These are phyloP conservation scores for Ceratocystis alfenasii DNA, from an alignment of 2,329 filamentous ascomycete species.

Conservation along the genomic window DNA sequence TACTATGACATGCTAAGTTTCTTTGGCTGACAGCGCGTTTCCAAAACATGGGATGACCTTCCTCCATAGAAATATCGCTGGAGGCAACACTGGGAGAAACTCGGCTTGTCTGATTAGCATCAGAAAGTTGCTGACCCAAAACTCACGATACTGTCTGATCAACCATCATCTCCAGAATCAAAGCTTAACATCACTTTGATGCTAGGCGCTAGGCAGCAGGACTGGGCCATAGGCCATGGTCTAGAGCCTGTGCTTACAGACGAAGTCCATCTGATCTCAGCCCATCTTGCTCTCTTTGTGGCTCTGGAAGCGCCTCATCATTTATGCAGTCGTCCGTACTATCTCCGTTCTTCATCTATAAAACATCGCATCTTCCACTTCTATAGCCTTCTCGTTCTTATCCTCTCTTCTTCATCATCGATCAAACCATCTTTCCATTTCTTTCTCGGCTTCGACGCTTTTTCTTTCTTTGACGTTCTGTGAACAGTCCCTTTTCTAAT, in stretches of 20 bases:
- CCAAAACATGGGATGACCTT: not conserved
- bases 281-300: not conserved
- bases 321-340: not conserved
- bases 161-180: not conserved
- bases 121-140: not conserved
- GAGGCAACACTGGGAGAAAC: not conserved
- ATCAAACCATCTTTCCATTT: slow-evolving; percentile 11
- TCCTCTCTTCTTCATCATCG: slow-evolving; percentile 12
- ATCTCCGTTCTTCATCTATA: slow-evolving; percentile 1
- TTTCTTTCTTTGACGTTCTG: slow-evolving; percentile 21
- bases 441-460: slow-evolving; percentile 13
- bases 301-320: not conserved
- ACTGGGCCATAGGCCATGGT: not conserved
- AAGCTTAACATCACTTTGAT: not conserved
- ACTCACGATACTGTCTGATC: not conserved
- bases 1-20: not conserved
- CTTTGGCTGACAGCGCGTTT: not conserved
- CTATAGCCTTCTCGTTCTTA: not conserved
- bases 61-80: not conserved
- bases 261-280: not conserved
- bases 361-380: not conserved
- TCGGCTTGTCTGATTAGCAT: not conserved
- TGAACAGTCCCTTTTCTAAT: slow-evolving; percentile 17
- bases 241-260: not conserved
- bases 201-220: not conserved